Conservation (phyloP, 2,329 filamentous ascomycete species). For the Exophiala lecanii-corni region DNA sequence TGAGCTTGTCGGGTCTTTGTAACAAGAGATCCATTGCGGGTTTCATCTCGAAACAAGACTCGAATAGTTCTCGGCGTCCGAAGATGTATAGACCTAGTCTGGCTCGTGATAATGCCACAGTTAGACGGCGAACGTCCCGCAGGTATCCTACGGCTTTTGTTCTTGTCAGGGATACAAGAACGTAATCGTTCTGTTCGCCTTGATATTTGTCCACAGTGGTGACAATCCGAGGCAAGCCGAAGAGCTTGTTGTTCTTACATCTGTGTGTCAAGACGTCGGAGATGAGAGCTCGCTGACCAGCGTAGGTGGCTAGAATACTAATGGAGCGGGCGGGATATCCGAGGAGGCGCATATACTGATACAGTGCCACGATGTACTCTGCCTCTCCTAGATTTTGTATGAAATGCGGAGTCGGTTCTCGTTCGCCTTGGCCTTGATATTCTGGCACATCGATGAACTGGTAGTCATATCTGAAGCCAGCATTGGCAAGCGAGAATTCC, state of each 20-base stretch:
- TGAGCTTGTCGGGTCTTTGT: conserved; percentile 72
- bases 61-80: conserved; percentile 82
- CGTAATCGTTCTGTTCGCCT: conserved; percentile 97
- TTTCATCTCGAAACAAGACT: conserved; percentile 79
- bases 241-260: conserved; percentile 76
- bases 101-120: conserved; percentile 88
- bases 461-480: conserved; percentile 89
- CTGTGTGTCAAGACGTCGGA: conserved; percentile 79
- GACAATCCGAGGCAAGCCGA: conserved; percentile 83
- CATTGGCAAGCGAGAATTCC: conserved; percentile 78
- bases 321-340: conserved; percentile 84
- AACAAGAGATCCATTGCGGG: conserved; percentile 79
- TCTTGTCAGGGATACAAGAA: conserved; percentile 88
- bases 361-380: conserved; percentile 92
- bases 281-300: conserved; percentile 83
- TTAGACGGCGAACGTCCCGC: conserved; percentile 86
- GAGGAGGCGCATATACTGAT: conserved; percentile 93
- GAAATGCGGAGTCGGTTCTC: conserved; percentile 87
- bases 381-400: conserved; percentile 95
- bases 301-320: conserved; percentile 87
- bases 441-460: conserved; percentile 95
- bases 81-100: conserved; percentile 88
- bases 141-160: conserved; percentile 88
- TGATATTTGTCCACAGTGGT: conserved; percentile 98
- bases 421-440: conserved; percentile 85